Conservation (phyloP, 2,329 filamentous ascomycete genomes). For the Phialocephala subalpina region DNA sequence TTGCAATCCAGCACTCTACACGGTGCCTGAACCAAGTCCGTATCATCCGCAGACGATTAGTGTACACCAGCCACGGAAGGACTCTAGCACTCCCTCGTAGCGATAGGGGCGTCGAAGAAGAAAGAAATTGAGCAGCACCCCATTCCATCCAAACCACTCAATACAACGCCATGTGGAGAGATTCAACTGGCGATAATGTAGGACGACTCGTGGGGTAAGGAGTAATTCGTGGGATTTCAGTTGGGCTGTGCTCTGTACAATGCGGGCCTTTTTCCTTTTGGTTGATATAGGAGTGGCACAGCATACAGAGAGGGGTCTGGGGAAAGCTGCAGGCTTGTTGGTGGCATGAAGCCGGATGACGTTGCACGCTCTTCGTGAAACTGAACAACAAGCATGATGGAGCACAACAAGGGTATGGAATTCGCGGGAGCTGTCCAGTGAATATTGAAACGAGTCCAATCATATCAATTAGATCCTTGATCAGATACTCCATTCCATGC, state of each 20-base stretch:
- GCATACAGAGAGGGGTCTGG: neutral
- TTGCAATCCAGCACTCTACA: neutral
- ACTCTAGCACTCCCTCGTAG: neutral
- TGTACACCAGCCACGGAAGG: slow-evolving; percentile 7
- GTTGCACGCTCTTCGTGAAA: neutral
- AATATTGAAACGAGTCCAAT: neutral
- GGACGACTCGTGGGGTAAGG: neutral
- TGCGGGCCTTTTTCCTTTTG: neutral
- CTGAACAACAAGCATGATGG: neutral
- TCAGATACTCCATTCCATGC: neutral
- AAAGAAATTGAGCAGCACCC: neutral
- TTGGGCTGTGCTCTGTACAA: neutral
- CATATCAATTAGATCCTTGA: neutral
- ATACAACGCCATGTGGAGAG: neutral
- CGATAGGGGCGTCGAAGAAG: neutral
- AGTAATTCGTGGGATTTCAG: neutral
- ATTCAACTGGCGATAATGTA: neutral
- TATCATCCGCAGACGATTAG: neutral
- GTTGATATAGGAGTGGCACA: neutral
- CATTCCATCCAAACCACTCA: no score
- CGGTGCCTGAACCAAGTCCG: neutral
- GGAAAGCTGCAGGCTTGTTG: neutral
- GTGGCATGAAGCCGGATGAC: neutral
- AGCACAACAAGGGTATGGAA: slow-evolving; percentile 1
- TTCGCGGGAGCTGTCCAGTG: slow-evolving; percentile 12